Base-by-base conservation (phyloP, 2,329 filamentous ascomycete species). In the Pestalotiopsis sp. region DNA sequence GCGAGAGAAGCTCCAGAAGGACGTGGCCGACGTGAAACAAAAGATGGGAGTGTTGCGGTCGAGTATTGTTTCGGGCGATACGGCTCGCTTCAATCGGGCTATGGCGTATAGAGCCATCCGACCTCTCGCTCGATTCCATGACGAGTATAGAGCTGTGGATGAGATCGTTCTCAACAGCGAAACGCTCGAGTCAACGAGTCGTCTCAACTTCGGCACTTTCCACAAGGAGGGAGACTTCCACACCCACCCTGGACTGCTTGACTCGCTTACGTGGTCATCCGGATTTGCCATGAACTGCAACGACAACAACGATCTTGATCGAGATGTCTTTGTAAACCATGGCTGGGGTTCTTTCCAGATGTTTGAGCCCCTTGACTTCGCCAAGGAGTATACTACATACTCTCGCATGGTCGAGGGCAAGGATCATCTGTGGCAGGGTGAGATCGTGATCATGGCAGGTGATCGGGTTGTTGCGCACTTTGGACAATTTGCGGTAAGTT, bases 11-110 rank as follows among this genome's bases (percentile, higher is more conserved):
- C 70, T 74, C 23, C 69, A 75, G 59, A 66, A 61, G 12, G 45
- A 71, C 5, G 49, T 60, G 23, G 41, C 63, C 38, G 20, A 65
- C 13, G 36, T 72, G 2, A 72, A 72, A 36, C 52, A 65, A 36
- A 71, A 63, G n/a, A 71, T 78, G 20, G 71, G 73, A 45, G 61
- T 36, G 11, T 71, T 70, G 70, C 13, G 61, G 71, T 4, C 59
- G 38, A 71, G 71, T 13, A 70, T 75, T 49, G 65, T 36, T 5
- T 64, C 64, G 2, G 73, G 68, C 4, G 52, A 20, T 3, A 72
- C 72, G 17, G 68, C 68, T 12, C 70, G 73, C 7, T 76, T 89
- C 70, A 86, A 87, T 70, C 84, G 86, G 14, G 83, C 87, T 20
- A 76, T 77, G 74, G 71, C 69, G 1, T 79, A 79, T 66, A 69